These are phyloP conservation scores for Begonia fuchsioides DNA, from an alignment of 306 rosid species.

Conservation along the genomic window DNA sequence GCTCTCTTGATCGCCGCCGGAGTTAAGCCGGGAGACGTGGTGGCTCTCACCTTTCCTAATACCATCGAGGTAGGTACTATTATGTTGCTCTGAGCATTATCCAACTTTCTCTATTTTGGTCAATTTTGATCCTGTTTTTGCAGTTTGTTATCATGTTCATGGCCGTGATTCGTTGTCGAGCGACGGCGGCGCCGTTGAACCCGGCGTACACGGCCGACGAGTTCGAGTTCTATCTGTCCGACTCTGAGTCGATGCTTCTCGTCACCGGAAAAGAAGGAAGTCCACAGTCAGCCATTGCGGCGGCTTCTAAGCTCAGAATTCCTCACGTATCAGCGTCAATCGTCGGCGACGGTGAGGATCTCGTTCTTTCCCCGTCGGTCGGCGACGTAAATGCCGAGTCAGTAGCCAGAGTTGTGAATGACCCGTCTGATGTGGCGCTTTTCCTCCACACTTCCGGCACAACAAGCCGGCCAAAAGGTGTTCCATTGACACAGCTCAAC, in stretches of 20 bases:
- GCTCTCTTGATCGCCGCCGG: slow-evolving; percentile 37
- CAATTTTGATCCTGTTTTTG: not conserved
- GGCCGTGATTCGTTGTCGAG: slow-evolving; percentile 70
- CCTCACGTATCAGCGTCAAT: slow-evolving; percentile 35
- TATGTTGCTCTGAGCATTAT: not conserved
- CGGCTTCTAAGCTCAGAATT: slow-evolving; percentile 49
- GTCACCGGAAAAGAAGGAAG: slow-evolving; percentile 41
- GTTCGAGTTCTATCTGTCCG: slow-evolving; percentile 65
- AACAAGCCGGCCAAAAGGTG: slow-evolving; percentile 91
- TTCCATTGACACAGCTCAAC: slow-evolving; percentile 68
- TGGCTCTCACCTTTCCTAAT: slow-evolving; percentile 80
- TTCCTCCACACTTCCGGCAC: slow-evolving; percentile 98
- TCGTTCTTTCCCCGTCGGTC: slow-evolving; percentile 15
- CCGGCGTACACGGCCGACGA: slow-evolving; percentile 76
- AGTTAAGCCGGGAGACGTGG: slow-evolving; percentile 43
- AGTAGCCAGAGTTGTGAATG: slow-evolving; percentile 16
- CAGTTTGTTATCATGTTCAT: slow-evolving; percentile 60
- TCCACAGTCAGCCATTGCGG: slow-evolving; percentile 22
- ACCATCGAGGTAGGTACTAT: slow-evolving; percentile 43
- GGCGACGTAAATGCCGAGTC: slow-evolving; percentile 10
- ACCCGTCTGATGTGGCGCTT: slow-evolving; percentile 59
- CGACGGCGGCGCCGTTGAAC: slow-evolving; percentile 80
- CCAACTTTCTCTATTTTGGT: no score
- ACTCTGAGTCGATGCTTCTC: slow-evolving; percentile 69
- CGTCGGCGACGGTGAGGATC: slow-evolving; percentile 6